Evolutionary conservation across 192 early-diverging fungal species (phyloP), one percentile per base, ranked within the genome.

Genomic region (Linnemannia zychae): DNA sequence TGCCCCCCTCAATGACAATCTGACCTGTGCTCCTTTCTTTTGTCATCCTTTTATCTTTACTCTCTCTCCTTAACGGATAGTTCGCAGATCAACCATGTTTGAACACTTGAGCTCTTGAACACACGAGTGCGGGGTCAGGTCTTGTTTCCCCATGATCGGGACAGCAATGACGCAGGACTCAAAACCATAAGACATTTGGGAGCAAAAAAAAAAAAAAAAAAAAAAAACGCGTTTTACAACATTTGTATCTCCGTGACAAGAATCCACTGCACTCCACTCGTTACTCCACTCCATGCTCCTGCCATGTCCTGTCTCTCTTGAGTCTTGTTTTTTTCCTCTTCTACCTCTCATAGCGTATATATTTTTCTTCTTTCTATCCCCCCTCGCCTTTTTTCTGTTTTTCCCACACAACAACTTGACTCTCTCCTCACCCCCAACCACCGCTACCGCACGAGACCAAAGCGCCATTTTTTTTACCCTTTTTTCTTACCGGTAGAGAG

Each of bases 401-500:
- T 52, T 49, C 74, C 36, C 74, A 46, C 74, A 75, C 44, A 22
- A 52, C 40, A 49, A 36, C 15, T n/a, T n/a, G n/a, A n/a, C 28
- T 36, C 49, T 36, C 34, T 3, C 0, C 49, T 34, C 17, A 44
- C 40, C 40, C 20, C 20, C 33, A 15, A 50, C 47, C 16, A 13
- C 20, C 53, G 24, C 48, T 53, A 9, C 49, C 33, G 22, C 24
- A 17, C 40, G 37, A 48, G 46, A 48, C 16, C 40, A 44, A 47
- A 44, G 34, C 13, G 40, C 46, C 24, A 0, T 73, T 73, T 49
- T 53, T 36, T 53, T n/a, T 24, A 60, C 28, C 24, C 57, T 7
- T 4, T 7, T 24, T 31, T 31, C 24, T 33, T 63, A 13, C 31
- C 12, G 57, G 28, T 15, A 63, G 57, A 63, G 31, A 63, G 24